Conservation (phyloP, 2,329 filamentous ascomycete species). For the Paracoccidioides brasiliensis region DNA sequence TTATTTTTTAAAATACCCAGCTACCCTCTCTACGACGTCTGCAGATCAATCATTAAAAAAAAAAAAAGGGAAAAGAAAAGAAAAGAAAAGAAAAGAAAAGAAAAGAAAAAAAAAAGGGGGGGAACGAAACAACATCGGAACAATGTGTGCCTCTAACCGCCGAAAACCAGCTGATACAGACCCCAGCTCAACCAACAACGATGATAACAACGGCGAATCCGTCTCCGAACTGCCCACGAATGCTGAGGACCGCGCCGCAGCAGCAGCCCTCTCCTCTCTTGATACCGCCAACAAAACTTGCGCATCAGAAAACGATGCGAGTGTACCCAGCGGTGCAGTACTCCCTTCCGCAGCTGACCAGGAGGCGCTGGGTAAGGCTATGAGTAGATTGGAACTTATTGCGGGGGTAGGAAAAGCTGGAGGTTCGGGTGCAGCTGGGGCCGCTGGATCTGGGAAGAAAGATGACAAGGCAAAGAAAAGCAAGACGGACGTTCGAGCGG, state of each 20-base stretch:
- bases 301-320: slow-evolving; percentile 19
- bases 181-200: not conserved
- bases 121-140: not conserved
- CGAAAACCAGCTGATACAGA: not conserved
- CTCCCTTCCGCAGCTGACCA: slow-evolving; percentile 29
- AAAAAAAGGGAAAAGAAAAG: too few species aligned
- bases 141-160: not conserved
- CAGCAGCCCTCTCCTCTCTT: slow-evolving; percentile 36
- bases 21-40: too few species aligned
- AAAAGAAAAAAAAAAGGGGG: too few species aligned
- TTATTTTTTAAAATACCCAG: too few species aligned
- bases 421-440: slow-evolving; percentile 6
- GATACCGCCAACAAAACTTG: slow-evolving; percentile 24
- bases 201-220: slow-evolving; percentile 18
- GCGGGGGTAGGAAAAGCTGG: slow-evolving; percentile 18
- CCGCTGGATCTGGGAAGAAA: slow-evolving; percentile 12
- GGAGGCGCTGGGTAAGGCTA: slow-evolving; percentile 37
- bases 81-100: too few species aligned
- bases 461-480: slow-evolving; percentile 17
- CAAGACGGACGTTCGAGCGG: not conserved
- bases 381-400: slow-evolving; percentile 36
- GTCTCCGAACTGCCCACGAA: slow-evolving; percentile 29
- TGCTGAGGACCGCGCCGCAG: slow-evolving; percentile 39
- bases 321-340: slow-evolving; percentile 14
- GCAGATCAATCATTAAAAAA: too few species aligned